Evolutionary conservation across 352 stramenopile species (phyloP), one percentile per base, ranked within the genome.

Genomic region (Globisporangium rhizosaccharum): DNA sequence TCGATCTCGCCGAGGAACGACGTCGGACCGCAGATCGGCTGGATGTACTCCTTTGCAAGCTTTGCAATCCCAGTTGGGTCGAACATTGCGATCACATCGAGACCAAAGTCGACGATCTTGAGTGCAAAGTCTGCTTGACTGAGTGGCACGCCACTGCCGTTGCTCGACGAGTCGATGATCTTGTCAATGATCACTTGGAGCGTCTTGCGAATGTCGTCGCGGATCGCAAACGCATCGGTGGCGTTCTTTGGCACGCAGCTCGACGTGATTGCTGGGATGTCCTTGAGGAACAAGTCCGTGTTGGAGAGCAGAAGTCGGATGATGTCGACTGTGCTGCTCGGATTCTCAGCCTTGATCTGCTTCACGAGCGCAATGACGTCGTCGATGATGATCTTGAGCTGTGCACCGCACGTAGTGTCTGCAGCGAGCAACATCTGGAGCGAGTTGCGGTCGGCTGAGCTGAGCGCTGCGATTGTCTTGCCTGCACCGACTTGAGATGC

Each of bases 1-100:
- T 88, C 79, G 47, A 88, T 78, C 48, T 85, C 68, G 14, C 76
- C 72, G 7, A 85, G 61, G 41, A 82, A 76, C 15, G 72, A 64
- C 6, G 79, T 86, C 1, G 76, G 79, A 1, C 79, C 76, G 53
- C 79, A 88, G 44, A 88, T 73, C 12, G 66, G 73, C 65, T 88
- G 74, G 8, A 87, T 68, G 59, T 76, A 85, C 57, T 84, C 73
- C 39, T 68, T 75, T 3, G 59, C 67, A 62, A 80, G 63, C 15
- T 44, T 70, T 2, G 73, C 76, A 33, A 88, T 68, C 5, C 76
- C 76, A 0, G 68, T 79, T 0, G 76, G 76, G 42, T 87, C 79
- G 11, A 84, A 66, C n/a, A 71, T 69, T 26, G 79, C 72, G 18
- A 76, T 69, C 2, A 64, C 66, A 3, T 65, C 64, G 7, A 82